Conservation (phyloP, 1,284 basidiomycete genomes). For the Trametes pubescens region DNA sequence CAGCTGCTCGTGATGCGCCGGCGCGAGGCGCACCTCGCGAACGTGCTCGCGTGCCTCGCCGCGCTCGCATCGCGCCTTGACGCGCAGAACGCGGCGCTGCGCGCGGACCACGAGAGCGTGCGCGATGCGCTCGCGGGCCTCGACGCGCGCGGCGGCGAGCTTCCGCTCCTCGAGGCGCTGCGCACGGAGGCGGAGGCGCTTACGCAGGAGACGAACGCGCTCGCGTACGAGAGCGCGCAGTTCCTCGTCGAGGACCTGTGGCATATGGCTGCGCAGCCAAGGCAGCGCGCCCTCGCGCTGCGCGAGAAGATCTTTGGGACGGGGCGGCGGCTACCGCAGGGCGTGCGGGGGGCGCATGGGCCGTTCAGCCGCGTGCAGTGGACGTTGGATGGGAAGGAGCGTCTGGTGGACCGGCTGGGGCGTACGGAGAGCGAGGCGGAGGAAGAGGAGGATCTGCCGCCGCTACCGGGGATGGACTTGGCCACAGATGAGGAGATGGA, state of each 20-base stretch:
- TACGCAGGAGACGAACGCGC: slow-evolving; percentile 69
- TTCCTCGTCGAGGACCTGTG: slow-evolving; percentile 70
- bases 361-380: slow-evolving; percentile 71
- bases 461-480: slow-evolving; percentile 39
- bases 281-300: slow-evolving; percentile 67
- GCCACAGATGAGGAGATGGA: slow-evolving; percentile 59
- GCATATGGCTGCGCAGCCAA: slow-evolving; percentile 67
- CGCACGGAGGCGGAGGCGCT: slow-evolving; percentile 58
- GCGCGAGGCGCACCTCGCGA: slow-evolving; percentile 63
- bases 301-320: slow-evolving; percentile 66
- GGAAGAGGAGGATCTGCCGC: slow-evolving; percentile 64
- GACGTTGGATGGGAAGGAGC: slow-evolving; percentile 67
- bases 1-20: slow-evolving; percentile 73
- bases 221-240: slow-evolving; percentile 75
- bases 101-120: slow-evolving; percentile 63
- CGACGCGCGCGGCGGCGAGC: slow-evolving; percentile 53
- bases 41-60: slow-evolving; percentile 52
- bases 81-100: slow-evolving; percentile 60
- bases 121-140: slow-evolving; percentile 54
- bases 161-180: slow-evolving; percentile 59
- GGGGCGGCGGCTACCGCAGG: slow-evolving; percentile 46
- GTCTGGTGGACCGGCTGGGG: slow-evolving; percentile 70
- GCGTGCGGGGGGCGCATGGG: slow-evolving; percentile 62
- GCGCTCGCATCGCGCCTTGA: slow-evolving; percentile 62
- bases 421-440: slow-evolving; percentile 79